Base-by-base conservation (phyloP, 306 rosid genomes). In the Glycyrrhiza uralensis region DNA sequence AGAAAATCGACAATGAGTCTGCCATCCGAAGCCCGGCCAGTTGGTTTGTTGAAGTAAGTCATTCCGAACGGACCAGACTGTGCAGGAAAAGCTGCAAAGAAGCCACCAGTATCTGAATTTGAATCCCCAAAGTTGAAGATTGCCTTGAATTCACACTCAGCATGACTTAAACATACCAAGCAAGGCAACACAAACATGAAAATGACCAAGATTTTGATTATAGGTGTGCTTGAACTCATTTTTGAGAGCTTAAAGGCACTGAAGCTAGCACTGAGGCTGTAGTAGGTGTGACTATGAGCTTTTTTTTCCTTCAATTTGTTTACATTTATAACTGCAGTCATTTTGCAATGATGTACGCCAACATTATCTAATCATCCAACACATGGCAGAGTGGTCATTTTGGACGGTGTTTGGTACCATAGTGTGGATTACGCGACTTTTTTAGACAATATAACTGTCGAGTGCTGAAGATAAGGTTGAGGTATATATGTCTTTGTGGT, bases 11-110 rank as follows among this genome's bases (percentile, higher is more conserved):
- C 7, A 22, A 88, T 35, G 64, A 93, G 89, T 76, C 98, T 85
- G 2, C 97, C 98, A 61, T 90, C 98, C 1, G 97, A 59, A 68
- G 97, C 90, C 9, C 98, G 77, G 1, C 98, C 97, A 1, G 71
- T 28, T 3, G 93, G 98, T 57, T 76, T 88, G 7, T 84, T 79
- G 82, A 90, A 93, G 72, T 62, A 87, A 28, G 96, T 87, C 76
- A 83, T 84, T 66, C 96, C 97, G 36, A 59, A 76, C 18, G 96
- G 97, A 13, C 77, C 80, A 15, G 86, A 51, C 24, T 87, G 79
- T 4, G 92, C 74, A 0, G 98, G 97, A 77, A 93, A 93, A 28
- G 87, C 93, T 2, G 98, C 85, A 85, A 73, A 64, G n/a, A 68
- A 73, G 10, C 80, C 77, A 52, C 76, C 86, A 0, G 80, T 77